Base-by-base conservation (phyloP, 2,329 filamentous ascomycete species). In the Fonsecaea erecta region DNA sequence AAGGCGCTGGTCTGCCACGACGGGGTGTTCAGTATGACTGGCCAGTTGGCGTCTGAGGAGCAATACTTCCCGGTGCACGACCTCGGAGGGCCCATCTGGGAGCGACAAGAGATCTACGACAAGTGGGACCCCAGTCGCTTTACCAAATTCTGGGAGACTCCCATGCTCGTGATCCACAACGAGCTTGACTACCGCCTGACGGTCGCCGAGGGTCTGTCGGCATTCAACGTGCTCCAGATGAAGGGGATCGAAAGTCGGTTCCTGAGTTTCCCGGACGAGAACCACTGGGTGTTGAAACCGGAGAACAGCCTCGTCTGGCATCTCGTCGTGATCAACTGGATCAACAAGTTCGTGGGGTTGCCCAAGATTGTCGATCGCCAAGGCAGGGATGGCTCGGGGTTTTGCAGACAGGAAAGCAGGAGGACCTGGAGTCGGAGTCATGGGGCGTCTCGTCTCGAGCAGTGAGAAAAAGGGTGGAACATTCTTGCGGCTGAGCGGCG, bases 261-360 rank as follows among this genome's bases (percentile, higher is more conserved):
- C 69, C 74, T 96, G 70, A 89, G 88, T 21, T 97, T 96, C 75
- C 91, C 92, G 0, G 92, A 91, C 73, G 90, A 92, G 77, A 87
- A 88, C 57, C 88, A 91, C 72, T 90, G 92, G 92, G 93, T 97
- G 3, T 75, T 97, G 60, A 96, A 97, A 75, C 91, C 90, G 0
- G 94, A 97, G 78, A 98, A 98, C 76, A 90, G 88, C 2, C 80
- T 97, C 18, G 84, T 96, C 21, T 98, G 95, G 95, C 93, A 98
- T 74, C 85, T 85, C 62, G 90, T 92, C 64, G 93, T 98, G 16
- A 75, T 97, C 32, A 86, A 86, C 62, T 97, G 91, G 87, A 86
- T 90, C 70, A 88, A 88, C 73, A 81, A 81, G 68, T 82, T 85
- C 73, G 82, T 81, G 1, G 86, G 85, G 1, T 71, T 87, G 63